Evolutionary conservation across 305 asterid species (phyloP).

Genomic region (Striga hermonthica): DNA sequence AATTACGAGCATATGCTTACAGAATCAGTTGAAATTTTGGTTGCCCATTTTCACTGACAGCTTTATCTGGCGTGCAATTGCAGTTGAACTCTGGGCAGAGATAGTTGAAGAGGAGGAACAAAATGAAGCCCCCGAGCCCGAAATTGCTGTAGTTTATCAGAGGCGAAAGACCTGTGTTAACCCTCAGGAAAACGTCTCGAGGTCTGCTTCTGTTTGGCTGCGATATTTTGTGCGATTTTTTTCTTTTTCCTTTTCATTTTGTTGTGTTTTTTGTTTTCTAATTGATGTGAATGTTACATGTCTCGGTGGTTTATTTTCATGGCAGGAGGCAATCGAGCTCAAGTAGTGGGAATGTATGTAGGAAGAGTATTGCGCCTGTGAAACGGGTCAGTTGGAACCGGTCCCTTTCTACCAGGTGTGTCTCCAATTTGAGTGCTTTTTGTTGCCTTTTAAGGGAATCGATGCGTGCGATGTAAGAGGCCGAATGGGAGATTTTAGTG

Average conservation of each 20-base stretch:
- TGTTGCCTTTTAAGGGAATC: conserved; percentile 11
- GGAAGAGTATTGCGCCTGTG: conserved; percentile 49
- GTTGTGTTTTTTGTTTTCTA: not conserved
- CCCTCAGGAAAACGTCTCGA: conserved; percentile 33
- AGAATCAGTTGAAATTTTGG: not conserved
- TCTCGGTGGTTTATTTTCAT: conserved; percentile 1
- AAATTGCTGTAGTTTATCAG: conserved; percentile 45
- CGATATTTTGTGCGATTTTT: not conserved
- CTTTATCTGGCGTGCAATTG: conserved; percentile 17
- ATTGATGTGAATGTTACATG: conserved; percentile 12
- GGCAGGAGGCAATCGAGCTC: conserved; percentile 60
- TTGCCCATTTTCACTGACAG: not conserved
- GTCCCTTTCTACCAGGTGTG: conserved; percentile 76
- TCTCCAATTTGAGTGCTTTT: conserved; percentile 27
- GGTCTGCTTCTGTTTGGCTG: conserved; percentile 36
- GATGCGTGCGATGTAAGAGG: not conserved
- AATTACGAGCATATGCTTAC: not conserved
- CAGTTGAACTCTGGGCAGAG: conserved; percentile 62
- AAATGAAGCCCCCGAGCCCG: conserved; percentile 38
- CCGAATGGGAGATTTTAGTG: not conserved
- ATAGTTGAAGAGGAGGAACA: conserved; percentile 43
- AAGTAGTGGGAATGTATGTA: conserved; percentile 39
- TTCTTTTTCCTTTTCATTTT: not conserved
- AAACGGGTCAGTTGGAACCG: conserved; percentile 75
- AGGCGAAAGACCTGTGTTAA: conserved; percentile 37